Evolutionary conservation across 2,329 filamentous ascomycete genomes (phyloP).

Genomic region (Teratosphaeria zuluensis): DNA sequence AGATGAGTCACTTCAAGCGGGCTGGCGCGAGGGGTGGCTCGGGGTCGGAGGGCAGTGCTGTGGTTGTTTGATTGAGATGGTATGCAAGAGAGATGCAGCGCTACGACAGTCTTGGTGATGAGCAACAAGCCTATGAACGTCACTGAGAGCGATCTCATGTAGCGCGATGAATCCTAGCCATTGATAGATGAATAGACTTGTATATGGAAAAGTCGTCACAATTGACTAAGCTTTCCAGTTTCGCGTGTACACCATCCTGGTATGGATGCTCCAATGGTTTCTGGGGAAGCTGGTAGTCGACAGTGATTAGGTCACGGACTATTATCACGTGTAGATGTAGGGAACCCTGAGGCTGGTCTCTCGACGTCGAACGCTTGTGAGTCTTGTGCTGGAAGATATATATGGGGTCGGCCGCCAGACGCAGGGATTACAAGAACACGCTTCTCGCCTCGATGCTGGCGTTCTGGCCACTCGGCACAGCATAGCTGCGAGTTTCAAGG

Average conservation of each 20-base stretch:
- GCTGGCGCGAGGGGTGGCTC: neutral
- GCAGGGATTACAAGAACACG: too few species aligned
- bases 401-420: too few species aligned
- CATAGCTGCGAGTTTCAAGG: conserved; percentile 17
- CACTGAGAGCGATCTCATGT: neutral
- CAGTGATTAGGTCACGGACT: too few species aligned
- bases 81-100: neutral
- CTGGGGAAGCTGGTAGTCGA: too few species aligned
- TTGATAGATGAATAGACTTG: neutral
- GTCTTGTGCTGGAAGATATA: too few species aligned
- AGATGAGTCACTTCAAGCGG: neutral
- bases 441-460: conserved; percentile 28
- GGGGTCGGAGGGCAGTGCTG: neutral
- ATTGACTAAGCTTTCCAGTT: neutral
- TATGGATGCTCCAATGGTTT: too few species aligned
- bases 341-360: too few species aligned
- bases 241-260: too few species aligned
- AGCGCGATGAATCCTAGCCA: neutral
- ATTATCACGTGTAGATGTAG: too few species aligned
- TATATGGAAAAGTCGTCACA: neutral
- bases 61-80: neutral
- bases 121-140: neutral
- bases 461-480: conserved; percentile 32
- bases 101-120: neutral
- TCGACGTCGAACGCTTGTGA: too few species aligned